phyloP scores from a whole-genome alignment of 371 early-diverging fungal species.

The Rhizopus delemar region DNA sequence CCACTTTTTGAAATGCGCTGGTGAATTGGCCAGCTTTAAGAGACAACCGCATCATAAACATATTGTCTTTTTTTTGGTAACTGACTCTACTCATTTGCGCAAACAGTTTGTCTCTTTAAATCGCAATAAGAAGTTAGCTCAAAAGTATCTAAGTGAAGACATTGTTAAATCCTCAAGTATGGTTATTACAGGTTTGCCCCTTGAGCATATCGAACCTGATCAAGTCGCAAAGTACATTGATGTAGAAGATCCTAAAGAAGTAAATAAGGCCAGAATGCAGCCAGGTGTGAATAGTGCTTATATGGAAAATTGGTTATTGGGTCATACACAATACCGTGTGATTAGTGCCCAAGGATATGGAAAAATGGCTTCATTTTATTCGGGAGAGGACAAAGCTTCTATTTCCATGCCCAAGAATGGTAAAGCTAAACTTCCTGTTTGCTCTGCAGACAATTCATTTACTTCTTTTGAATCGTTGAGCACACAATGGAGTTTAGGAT shows the following conservation, averaged over 20 bases:
- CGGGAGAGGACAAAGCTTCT: slow-evolving; percentile 36
- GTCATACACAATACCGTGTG: slow-evolving; percentile 50
- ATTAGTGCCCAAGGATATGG: slow-evolving; percentile 53
- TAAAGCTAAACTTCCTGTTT: slow-evolving; percentile 17
- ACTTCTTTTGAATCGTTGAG: slow-evolving; percentile 40
- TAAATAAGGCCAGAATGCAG: slow-evolving; percentile 27
- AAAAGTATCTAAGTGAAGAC: slow-evolving; percentile 26
- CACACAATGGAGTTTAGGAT: slow-evolving; percentile 47
- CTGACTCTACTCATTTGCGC: slow-evolving; percentile 45
- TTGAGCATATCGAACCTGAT: slow-evolving; percentile 52
- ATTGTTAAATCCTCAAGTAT: slow-evolving; percentile 32
- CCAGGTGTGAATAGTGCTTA: slow-evolving; percentile 52
- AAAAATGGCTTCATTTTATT: slow-evolving; percentile 51
- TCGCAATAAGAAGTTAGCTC: slow-evolving; percentile 19
- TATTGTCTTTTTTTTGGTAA: slow-evolving; percentile 48
- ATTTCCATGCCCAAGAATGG: slow-evolving; percentile 38
- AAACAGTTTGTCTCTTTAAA: slow-evolving; percentile 46
- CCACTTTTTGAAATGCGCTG: slow-evolving; percentile 51
- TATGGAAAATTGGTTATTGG: slow-evolving; percentile 55
- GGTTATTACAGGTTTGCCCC: slow-evolving; percentile 51
- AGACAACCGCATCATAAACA: slow-evolving; percentile 40
- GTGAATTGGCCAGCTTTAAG: slow-evolving; percentile 38
- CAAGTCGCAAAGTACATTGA: slow-evolving; percentile 38
- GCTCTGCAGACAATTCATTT: slow-evolving; percentile 26
- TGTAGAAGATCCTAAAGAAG: slow-evolving; percentile 23